Conservation (phyloP, 305 asterid genomes). For the Fraxinus baroniana region DNA sequence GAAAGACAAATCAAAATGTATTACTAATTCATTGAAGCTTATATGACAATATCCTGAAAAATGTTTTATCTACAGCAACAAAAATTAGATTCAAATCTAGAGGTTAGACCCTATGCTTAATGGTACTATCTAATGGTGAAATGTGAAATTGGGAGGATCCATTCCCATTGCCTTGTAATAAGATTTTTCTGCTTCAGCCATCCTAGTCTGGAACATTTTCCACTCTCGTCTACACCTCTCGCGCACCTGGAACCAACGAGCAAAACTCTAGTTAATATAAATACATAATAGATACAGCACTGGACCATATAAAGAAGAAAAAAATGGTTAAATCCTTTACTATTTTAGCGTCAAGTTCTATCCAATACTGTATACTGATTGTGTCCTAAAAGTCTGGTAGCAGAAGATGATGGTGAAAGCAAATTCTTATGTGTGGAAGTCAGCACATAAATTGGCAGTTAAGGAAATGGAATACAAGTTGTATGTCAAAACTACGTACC, state of each 20-base stretch:
- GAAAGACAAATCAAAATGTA: neutral
- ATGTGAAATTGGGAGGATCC: neutral
- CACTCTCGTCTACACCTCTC: slow-evolving; percentile 8
- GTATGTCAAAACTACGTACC: slow-evolving; percentile 31
- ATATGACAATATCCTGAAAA: neutral
- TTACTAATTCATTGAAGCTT: neutral
- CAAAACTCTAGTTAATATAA: neutral
- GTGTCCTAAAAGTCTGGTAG: neutral
- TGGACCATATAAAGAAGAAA: neutral
- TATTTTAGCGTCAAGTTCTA: neutral
- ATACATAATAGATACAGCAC: neutral
- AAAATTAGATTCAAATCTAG: neutral
- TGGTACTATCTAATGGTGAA: neutral
- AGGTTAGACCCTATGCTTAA: neutral
- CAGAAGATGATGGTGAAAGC: neutral
- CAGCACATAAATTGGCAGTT: neutral
- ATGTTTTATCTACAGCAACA: neutral
- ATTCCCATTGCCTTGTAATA: slow-evolving; percentile 1
- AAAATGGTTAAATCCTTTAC: neutral
- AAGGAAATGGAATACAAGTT: neutral
- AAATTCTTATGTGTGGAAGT: neutral
- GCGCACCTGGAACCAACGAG: neutral
- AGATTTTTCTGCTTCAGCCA: slow-evolving; percentile 6
- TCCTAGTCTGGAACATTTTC: slow-evolving; percentile 2
- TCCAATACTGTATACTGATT: neutral